Conservation (phyloP, 75 land plant genomes). For the Selaginella tamariscina region DNA sequence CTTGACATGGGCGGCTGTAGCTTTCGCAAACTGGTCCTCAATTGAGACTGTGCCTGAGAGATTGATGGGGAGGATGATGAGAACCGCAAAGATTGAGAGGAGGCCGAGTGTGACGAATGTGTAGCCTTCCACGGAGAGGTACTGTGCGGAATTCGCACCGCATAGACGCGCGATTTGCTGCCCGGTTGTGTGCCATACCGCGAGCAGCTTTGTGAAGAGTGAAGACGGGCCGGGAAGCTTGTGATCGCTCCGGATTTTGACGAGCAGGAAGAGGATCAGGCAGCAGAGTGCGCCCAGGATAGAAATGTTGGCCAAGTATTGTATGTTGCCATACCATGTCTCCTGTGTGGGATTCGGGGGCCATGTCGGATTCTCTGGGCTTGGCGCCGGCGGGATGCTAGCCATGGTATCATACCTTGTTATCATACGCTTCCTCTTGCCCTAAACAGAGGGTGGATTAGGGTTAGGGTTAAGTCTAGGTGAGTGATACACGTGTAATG, state of each 20-base stretch:
- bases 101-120: constrained; percentile 35
- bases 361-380: not conserved
- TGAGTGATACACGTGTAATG: too few relatives aligned
- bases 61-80: constrained; percentile 50
- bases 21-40: constrained; percentile 61
- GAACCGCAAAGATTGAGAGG: constrained; percentile 32
- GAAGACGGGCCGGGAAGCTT: constrained; percentile 54
- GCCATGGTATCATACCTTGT: too few relatives aligned
- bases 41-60: constrained; percentile 35
- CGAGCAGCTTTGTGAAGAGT: constrained; percentile 49
- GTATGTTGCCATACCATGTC: constrained; percentile 75
- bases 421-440: too few relatives aligned
- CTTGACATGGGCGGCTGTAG: constrained; percentile 50
- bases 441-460: too few relatives aligned
- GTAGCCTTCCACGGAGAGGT: constrained; percentile 60
- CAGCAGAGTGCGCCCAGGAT: constrained; percentile 51
- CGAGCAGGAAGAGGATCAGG: constrained; percentile 52
- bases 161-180: constrained; percentile 61
- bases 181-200: constrained; percentile 69
- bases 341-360: not conserved
- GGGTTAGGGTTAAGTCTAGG: too few relatives aligned
- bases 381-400: not conserved
- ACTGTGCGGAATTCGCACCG: constrained; percentile 84
- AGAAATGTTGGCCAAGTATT: constrained; percentile 71
- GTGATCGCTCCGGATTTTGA: constrained; percentile 78